These are phyloP conservation scores for Ustilago nuda DNA, from an alignment of 1,284 basidiomycete genomes.

Conservation along the genomic window DNA sequence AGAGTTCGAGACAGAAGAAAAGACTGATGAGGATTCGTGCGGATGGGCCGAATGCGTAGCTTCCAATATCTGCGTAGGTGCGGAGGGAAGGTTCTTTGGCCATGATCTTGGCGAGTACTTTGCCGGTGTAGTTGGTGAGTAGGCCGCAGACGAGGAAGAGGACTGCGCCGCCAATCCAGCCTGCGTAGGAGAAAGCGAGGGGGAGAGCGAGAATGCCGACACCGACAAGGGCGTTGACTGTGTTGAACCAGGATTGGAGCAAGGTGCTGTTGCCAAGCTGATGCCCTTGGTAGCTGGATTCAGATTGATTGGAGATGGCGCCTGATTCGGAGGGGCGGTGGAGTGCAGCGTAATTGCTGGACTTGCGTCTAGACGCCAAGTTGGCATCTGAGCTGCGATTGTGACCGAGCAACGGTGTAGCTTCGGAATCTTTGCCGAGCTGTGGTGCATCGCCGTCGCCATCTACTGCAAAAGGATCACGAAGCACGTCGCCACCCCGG, in stretches of 20 bases:
- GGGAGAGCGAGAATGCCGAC: constrained; percentile 67
- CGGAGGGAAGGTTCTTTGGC: constrained; percentile 58
- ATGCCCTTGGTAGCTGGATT: constrained; percentile 20
- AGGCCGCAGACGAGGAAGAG: constrained; percentile 63
- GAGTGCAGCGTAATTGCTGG: constrained; percentile 19
- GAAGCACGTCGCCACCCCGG: constrained; percentile 23
- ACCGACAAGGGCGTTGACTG: constrained; percentile 66
- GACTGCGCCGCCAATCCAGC: constrained; percentile 57
- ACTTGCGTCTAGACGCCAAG: constrained; percentile 6
- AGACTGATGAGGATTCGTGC: constrained; percentile 61
- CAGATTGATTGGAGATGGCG: constrained; percentile 13
- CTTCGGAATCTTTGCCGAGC: constrained; percentile 19
- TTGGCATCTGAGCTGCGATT: constrained; percentile 4
- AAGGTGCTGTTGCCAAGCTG: constrained; percentile 59
- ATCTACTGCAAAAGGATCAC: constrained; percentile 51
- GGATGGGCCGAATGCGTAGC: constrained; percentile 63
- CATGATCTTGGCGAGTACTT: constrained; percentile 66
- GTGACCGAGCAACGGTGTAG: constrained; percentile 9
- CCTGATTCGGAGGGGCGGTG: constrained; percentile 27
- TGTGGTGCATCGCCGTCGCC: background rate
- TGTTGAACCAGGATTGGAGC: constrained; percentile 68
- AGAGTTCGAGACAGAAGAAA: constrained; percentile 67
- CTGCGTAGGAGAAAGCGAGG: constrained; percentile 63
- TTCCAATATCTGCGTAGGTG: constrained; percentile 68
- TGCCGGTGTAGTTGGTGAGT: constrained; percentile 67